phyloP scores from a whole-genome alignment of 768 basidiomycete species.

The Boletus reticuloceps region DNA sequence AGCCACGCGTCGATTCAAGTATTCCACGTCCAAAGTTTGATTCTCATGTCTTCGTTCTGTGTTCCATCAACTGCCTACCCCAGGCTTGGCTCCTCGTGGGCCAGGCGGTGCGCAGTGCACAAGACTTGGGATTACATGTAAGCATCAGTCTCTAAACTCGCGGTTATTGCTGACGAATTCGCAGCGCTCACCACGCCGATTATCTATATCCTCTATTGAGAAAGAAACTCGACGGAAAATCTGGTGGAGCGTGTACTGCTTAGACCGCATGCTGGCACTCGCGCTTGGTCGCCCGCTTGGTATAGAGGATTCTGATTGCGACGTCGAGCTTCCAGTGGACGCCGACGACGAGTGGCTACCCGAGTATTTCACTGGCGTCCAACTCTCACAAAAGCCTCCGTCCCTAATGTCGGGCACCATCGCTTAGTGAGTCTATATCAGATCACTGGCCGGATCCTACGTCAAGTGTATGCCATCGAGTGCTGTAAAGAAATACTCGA shows the following conservation, averaged over 20 bases:
- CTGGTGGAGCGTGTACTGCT: slow-evolving; percentile 91
- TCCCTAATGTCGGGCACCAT: slow-evolving; percentile 82
- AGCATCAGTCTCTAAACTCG: slow-evolving; percentile 30
- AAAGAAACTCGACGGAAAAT: slow-evolving; percentile 89
- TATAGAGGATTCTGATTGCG: slow-evolving; percentile 86
- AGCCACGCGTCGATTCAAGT: slow-evolving; percentile 83
- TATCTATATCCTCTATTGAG: slow-evolving; percentile 67
- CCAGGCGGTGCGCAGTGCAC: slow-evolving; percentile 85
- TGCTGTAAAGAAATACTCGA: slow-evolving; percentile 72
- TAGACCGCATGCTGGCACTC: slow-evolving; percentile 91
- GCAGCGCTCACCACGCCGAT: slow-evolving; percentile 79
- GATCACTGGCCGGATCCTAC: slow-evolving; percentile 78
- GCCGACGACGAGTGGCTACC: slow-evolving; percentile 78
- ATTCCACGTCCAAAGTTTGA: slow-evolving; percentile 86
- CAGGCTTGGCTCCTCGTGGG: slow-evolving; percentile 93
- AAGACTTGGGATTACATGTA: slow-evolving; percentile 91
- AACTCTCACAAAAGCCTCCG: slow-evolving; percentile 51
- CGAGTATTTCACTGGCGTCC: slow-evolving; percentile 68
- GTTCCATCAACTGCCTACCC: slow-evolving; percentile 89
- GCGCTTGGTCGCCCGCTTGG: slow-evolving; percentile 87
- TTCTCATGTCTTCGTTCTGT: slow-evolving; percentile 88
- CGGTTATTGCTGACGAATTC: slow-evolving; percentile 15
- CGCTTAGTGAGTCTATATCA: slow-evolving; percentile 76
- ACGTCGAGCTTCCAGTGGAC: slow-evolving; percentile 80
- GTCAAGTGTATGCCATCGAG: slow-evolving; percentile 81